phyloP scores from a whole-genome alignment of 169 alveolate species.

The Plasmodium ovale region DNA sequence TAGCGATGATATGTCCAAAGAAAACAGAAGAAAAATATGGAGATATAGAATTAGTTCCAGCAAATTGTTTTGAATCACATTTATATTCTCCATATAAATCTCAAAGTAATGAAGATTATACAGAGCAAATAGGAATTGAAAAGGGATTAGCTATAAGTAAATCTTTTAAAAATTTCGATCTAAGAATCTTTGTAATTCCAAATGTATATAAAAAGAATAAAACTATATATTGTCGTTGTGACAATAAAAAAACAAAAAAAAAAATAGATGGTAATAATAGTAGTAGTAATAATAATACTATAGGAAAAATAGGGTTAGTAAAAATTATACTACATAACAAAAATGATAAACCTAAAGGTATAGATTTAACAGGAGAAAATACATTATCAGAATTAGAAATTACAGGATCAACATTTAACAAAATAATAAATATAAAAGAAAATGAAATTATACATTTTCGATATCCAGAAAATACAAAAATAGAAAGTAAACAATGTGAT shows the following conservation, averaged over 20 bases:
- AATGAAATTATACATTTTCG: slow-evolving; percentile 13
- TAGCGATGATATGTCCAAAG: slow-evolving; percentile 43
- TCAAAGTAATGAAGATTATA: slow-evolving; percentile 7
- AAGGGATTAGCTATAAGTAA: neutral
- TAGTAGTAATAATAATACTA: too few species aligned
- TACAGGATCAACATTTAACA: neutral
- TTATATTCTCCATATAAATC: slow-evolving; percentile 40
- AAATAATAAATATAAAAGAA: slow-evolving; percentile 4
- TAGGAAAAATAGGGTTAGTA: slow-evolving; percentile 60
- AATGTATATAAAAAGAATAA: slow-evolving; percentile 15
- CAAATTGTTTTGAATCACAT: slow-evolving; percentile 21
- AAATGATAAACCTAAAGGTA: neutral
- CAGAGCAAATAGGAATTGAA: slow-evolving; percentile 11
- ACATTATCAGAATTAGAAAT: neutral
- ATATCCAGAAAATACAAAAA: neutral
- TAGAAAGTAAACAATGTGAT: neutral
- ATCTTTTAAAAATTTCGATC: neutral
- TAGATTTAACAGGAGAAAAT: neutral
- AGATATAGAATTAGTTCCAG: slow-evolving; percentile 23
- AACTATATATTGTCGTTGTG: slow-evolving; percentile 60
- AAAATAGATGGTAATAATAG: neutral
- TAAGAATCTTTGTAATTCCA: slow-evolving; percentile 20
- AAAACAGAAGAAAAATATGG: neutral
- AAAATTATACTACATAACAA: slow-evolving; percentile 24
- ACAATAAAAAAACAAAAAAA: slow-evolving; percentile 37